phyloP scores from a whole-genome alignment of 208 protist species.

The Trypanosoma brucei region DNA sequence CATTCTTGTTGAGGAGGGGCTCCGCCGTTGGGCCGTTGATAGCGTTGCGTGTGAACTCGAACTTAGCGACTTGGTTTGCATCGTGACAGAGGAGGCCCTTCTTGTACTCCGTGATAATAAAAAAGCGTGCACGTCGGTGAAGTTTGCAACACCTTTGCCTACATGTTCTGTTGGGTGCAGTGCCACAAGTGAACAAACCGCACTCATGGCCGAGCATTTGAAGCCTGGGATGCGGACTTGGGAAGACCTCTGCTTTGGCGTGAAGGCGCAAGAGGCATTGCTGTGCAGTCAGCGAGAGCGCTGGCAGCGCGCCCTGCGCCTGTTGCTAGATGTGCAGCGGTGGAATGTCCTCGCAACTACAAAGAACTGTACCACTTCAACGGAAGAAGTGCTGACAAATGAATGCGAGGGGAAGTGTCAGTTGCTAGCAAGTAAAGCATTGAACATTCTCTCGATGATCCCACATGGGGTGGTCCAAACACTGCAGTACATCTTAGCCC shows the following conservation, averaged over 20 bases:
- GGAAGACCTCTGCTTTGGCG: constrained; percentile 8
- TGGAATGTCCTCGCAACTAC: constrained; percentile 8
- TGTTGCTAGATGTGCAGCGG: constrained; percentile 9
- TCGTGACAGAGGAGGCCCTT: constrained; percentile 9
- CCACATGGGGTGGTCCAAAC: constrained; percentile 9
- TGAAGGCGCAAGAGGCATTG: constrained; percentile 14
- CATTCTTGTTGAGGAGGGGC: constrained; percentile 7
- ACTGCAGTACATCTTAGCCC: constrained; percentile 60
- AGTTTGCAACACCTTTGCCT: no score
- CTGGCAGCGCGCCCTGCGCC: constrained; percentile 15
- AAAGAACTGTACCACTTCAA: not conserved
- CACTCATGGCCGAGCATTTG: no score
- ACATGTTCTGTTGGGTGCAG: no score
- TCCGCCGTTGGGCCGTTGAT: constrained; percentile 14
- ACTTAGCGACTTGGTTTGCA: constrained; percentile 18
- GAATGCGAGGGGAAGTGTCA: not conserved
- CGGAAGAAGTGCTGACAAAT: not conserved
- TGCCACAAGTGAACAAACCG: no score
- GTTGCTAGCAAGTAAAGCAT: no score
- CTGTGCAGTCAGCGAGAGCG: constrained; percentile 32
- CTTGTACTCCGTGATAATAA: constrained; percentile 1
- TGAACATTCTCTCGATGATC: not conserved
- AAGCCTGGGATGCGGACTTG: no score
- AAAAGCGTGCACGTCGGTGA: not conserved
- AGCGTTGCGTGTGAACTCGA: constrained; percentile 11